Percentiles rank a stretch among this genome's conserved stretches.
These are phyloP conservation scores for Pseudohalonectria lignicola DNA, from an alignment of 2,329 filamentous ascomycete genomes.

Conservation along the genomic window DNA sequence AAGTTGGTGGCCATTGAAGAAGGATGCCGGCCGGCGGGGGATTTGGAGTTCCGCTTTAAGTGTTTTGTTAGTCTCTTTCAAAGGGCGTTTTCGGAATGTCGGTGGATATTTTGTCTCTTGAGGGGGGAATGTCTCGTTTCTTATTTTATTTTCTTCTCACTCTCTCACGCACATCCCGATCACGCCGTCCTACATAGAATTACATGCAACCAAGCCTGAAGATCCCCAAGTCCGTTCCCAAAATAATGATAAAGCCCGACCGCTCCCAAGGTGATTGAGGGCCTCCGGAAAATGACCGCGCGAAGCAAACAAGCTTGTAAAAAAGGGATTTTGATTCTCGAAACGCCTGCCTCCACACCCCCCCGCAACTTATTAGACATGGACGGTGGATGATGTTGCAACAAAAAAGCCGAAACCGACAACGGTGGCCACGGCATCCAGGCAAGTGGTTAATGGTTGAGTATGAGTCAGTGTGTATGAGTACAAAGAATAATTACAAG, in stretches of 20 bases:
- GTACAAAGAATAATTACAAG: slow-evolving; percentile 37
- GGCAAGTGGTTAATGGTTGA: slow-evolving; percentile 17
- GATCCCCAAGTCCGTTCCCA: too few relatives aligned
- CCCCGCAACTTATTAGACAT: slow-evolving; percentile 24
- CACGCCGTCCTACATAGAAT: background rate
- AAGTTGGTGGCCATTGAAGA: too few relatives aligned
- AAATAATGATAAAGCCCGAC: background rate
- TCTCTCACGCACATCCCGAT: too few relatives aligned
- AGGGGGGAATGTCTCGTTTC: slow-evolving; percentile 3
- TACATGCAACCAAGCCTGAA: slow-evolving; percentile 1
- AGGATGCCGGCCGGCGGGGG: too few relatives aligned
- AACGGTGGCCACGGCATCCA: slow-evolving; percentile 14
- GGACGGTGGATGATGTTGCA: slow-evolving; percentile 23
- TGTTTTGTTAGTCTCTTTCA: too few relatives aligned
- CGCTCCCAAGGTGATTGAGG: background rate
- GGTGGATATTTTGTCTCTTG: too few relatives aligned
- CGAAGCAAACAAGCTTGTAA: background rate
- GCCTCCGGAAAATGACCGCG: background rate
- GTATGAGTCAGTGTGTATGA: slow-evolving; percentile 28
- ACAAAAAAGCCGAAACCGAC: slow-evolving; percentile 12
- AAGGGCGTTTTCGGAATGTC: too few relatives aligned
- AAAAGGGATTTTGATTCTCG: slow-evolving; percentile 3
- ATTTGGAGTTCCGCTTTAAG: too few relatives aligned
- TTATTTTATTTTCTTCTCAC: slow-evolving; percentile 2
- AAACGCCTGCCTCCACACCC: slow-evolving; percentile 7